Base-by-base conservation (phyloP, 768 basidiomycete species). In the Tricholoma saponaceum region DNA sequence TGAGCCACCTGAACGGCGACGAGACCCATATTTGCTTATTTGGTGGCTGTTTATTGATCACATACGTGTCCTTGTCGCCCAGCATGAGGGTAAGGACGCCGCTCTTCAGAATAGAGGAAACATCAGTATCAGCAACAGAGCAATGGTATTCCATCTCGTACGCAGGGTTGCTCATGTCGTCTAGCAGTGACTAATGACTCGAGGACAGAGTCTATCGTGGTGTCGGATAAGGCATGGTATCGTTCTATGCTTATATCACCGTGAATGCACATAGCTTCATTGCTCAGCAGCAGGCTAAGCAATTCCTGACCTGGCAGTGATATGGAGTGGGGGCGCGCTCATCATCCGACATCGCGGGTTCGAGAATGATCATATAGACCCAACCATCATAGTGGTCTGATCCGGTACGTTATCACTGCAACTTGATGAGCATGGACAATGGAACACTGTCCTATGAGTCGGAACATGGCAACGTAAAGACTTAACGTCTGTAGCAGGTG, bases 11-110 rank as follows among this genome's bases (percentile, higher is more conserved):
- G 62, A 84, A 69, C 0, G 95, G 95, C 8, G 90, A 93, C 5
- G 92, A 95, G 20, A 97, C 77, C 95, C 95, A 97, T 64, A 96
- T 95, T 68, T 97, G 95, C 74, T 92, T 93, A 69, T 97, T 97
- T 5, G 94, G 95, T 10, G 95, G 95, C 69, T 97, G 95, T 77
- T 96, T 97, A 74, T 97, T 96, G 73, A 97, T 87, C 32, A 95
- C 95, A 73, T 96, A 97, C 10, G 90, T 95, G 13, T 92, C 93
- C 56, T 85, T 75, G 37, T 79, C 74, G 26, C 87, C 93, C 16
- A 95, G 77, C 52, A 77, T 78, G 47, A 96, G 81, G 1, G 94
- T 96, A 30, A 97, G 70, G 28, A 97, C 95, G 14, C 95, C 95
- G 64, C 88, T 86, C 94, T 96, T 69, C 3, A 13, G 25, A 13